A percentile compares a stretch with the other conserved stretches of the same genome.
These are phyloP conservation scores for Smallanthus sonchifolius DNA, from an alignment of 129 eudicot genomes.

Conservation along the genomic window DNA sequence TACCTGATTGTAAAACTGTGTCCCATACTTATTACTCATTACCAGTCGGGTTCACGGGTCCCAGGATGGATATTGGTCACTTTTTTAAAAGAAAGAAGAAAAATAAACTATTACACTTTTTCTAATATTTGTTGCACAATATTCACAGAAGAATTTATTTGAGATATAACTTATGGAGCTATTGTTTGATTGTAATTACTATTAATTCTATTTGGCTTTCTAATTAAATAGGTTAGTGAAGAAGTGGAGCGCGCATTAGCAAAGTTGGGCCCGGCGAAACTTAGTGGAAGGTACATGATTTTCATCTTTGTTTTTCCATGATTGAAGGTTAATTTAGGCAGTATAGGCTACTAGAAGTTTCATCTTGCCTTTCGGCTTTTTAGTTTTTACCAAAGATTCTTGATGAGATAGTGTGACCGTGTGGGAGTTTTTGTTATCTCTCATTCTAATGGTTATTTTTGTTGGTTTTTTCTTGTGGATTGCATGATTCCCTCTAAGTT, in stretches of 20 bases:
- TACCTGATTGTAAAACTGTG: no score
- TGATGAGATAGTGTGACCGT: neutral
- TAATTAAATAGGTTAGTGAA: slow-evolving; percentile 79
- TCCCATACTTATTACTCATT: no score
- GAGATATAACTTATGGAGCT: neutral
- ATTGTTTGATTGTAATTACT: neutral
- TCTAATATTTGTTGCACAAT: neutral
- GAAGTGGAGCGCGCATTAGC: slow-evolving; percentile 98
- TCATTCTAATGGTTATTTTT: neutral
- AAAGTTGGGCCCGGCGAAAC: slow-evolving; percentile 71
- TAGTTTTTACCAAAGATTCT: neutral
- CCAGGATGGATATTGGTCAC: neutral
- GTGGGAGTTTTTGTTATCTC: no score
- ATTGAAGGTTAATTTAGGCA: neutral
- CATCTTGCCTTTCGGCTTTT: neutral
- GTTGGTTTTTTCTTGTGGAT: neutral
- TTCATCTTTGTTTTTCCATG: neutral
- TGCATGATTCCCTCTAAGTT: neutral
- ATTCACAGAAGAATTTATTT: neutral
- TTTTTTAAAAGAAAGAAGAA: neutral
- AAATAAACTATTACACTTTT: neutral
- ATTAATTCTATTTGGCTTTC: slow-evolving; percentile 9
- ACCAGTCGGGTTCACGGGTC: neutral
- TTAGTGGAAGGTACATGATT: slow-evolving; percentile 61
- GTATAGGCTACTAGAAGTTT: no score